phyloP scores from a whole-genome alignment of 192 early-diverging fungal genomes.

The Chytriomyces sp. region DNA sequence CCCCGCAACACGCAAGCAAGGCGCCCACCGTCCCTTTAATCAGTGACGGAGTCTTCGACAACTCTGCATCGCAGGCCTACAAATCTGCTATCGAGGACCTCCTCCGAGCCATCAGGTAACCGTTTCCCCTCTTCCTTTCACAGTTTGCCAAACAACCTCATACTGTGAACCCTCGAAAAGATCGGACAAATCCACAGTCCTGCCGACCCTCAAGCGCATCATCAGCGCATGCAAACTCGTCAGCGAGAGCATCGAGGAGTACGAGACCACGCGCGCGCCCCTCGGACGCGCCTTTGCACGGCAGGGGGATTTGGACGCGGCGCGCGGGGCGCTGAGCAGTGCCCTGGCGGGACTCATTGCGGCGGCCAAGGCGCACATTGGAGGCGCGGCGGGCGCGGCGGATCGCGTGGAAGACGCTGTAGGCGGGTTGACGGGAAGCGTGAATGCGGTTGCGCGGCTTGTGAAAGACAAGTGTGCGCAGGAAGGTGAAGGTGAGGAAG shows the following conservation, averaged over 20 bases:
- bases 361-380: slow-evolving; percentile 1
- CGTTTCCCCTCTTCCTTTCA: neutral
- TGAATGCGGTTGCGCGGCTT: neutral
- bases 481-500: neutral
- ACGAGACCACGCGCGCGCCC: neutral
- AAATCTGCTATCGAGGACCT: slow-evolving; percentile 7
- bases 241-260: slow-evolving; percentile 22
- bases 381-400: neutral
- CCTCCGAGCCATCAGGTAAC: slow-evolving; percentile 7
- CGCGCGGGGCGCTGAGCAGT: neutral
- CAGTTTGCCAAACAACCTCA: neutral
- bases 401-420: slow-evolving; percentile 1
- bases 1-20: neutral
- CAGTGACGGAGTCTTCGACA: slow-evolving; percentile 16
- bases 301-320: neutral
- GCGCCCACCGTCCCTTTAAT: neutral
- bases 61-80: slow-evolving; percentile 6
- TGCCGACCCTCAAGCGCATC: slow-evolving; percentile 7
- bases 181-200: neutral
- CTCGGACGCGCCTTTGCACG: neutral
- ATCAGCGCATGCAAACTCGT: slow-evolving; percentile 17
- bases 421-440: neutral
- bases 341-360: slow-evolving; percentile 6
- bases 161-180: neutral
- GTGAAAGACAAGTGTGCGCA: slow-evolving; percentile 7